A percentile compares a stretch with the other conserved stretches of the same genome.
Evolutionary conservation across 306 rosid genomes (phyloP).

Genomic region (Cicer cuneatum): DNA sequence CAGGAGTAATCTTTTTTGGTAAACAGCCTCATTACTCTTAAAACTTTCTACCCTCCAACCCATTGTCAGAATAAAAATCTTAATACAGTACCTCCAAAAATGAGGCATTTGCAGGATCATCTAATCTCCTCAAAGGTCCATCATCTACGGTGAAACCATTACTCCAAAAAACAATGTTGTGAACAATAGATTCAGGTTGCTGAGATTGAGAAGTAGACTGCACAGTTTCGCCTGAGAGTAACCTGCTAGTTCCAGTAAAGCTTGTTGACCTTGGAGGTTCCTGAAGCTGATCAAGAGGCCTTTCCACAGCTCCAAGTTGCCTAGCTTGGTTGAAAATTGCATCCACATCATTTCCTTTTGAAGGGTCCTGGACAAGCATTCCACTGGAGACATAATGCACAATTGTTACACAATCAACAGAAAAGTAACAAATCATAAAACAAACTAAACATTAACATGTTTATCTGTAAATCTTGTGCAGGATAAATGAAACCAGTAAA

Average conservation of each 20-base stretch:
- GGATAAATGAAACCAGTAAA: not conserved
- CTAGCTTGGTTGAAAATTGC: constrained; percentile 86
- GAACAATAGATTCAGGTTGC: constrained; percentile 80
- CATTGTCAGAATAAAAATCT: constrained; percentile 13
- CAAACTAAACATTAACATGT: not conserved
- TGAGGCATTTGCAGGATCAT: constrained; percentile 92
- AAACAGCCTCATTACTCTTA: constrained; percentile 13
- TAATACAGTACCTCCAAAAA: constrained; percentile 74
- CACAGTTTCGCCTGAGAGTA: constrained; percentile 83
- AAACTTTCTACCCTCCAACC: constrained; percentile 25
- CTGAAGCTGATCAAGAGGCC: constrained; percentile 70
- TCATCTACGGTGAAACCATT: constrained; percentile 89
- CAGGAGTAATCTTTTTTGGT: not conserved
- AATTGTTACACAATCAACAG: constrained; percentile 23
- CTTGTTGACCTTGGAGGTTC: constrained; percentile 85
- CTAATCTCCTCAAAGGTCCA: constrained; percentile 94
- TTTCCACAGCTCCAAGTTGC: constrained; percentile 88
- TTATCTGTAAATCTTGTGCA: constrained; percentile 2
- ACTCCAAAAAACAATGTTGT: constrained; percentile 93
- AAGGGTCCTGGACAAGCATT: constrained; percentile 98
- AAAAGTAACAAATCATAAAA: too few relatives aligned
- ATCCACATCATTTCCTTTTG: constrained; percentile 86
- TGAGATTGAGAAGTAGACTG: constrained; percentile 74
- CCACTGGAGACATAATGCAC: constrained; percentile 68
- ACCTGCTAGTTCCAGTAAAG: constrained; percentile 89